Conservation (phyloP, 768 basidiomycete genomes). For the Leccinum broughii region DNA sequence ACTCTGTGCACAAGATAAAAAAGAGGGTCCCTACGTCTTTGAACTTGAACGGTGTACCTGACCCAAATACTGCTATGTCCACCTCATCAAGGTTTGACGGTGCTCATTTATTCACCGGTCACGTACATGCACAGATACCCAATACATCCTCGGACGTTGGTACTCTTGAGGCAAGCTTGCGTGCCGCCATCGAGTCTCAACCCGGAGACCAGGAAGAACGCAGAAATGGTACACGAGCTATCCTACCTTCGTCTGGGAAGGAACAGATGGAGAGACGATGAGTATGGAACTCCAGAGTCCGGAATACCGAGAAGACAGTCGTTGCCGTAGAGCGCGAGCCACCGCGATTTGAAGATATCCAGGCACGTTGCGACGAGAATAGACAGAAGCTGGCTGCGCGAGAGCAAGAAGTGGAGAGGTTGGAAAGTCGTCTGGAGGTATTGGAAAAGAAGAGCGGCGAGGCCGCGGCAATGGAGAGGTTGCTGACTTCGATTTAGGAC, state of each 20-base stretch:
- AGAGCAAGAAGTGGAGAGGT: conserved; percentile 36
- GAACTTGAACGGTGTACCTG: conserved; percentile 29
- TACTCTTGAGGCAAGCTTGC: conserved; percentile 64
- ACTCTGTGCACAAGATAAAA: conserved; percentile 68
- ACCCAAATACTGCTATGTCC: conserved; percentile 40
- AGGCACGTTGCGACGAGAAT: conserved; percentile 46
- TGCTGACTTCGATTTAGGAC: conserved; percentile 37
- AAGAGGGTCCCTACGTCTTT: conserved; percentile 41
- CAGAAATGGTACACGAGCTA: conserved; percentile 62
- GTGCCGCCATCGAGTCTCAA: conserved; percentile 58
- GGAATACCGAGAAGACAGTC: conserved; percentile 62
- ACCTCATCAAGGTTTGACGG: conserved; percentile 70
- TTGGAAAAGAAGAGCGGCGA: conserved; percentile 45
- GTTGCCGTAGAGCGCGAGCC: conserved; percentile 55
- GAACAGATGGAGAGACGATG: conserved; percentile 62
- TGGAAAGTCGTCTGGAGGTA: conserved; percentile 44
- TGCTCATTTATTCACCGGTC: conserved; percentile 83
- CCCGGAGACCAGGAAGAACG: conserved; percentile 60
- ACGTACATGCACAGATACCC: conserved; percentile 61
- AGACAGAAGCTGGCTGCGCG: conserved; percentile 39
- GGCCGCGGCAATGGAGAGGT: conserved; percentile 41
- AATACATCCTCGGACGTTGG: conserved; percentile 47
- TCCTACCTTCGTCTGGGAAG: conserved; percentile 62
- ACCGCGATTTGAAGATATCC: conserved; percentile 49
- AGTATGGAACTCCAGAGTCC: conserved; percentile 56